Evolutionary conservation across 768 basidiomycete genomes (phyloP).

Genomic region (Nidularia pulvinata): DNA sequence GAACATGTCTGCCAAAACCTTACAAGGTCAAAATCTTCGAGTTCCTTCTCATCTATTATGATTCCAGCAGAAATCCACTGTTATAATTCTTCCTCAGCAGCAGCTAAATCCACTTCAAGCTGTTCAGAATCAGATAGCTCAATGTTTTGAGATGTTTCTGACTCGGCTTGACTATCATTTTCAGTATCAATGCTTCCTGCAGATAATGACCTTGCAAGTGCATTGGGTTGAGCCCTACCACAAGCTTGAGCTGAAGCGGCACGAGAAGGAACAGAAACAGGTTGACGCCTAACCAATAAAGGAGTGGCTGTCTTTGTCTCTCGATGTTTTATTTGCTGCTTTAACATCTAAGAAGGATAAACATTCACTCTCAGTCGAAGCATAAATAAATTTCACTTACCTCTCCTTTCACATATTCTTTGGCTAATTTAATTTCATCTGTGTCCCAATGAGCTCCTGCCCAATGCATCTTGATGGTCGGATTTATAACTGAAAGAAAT

Average conservation of each 20-base stretch:
- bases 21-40: background rate
- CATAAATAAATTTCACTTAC: background rate
- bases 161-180: background rate
- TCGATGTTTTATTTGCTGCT: background rate
- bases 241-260: background rate
- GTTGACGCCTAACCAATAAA: background rate
- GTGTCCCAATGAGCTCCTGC: background rate
- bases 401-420: background rate
- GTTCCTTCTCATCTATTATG: background rate
- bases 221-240: background rate
- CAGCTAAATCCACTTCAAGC: background rate
- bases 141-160: background rate
- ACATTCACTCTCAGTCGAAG: background rate
- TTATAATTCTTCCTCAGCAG: background rate
- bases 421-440: background rate
- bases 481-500: conserved; percentile 13
- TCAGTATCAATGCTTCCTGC: background rate
- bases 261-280: background rate
- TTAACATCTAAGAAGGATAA: background rate
- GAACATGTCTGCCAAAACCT: background rate
- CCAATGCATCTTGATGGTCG: conserved; percentile 7
- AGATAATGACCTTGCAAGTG: background rate
- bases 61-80: background rate
- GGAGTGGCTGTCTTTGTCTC: background rate
- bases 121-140: background rate